phyloP scores from a whole-genome alignment of 169 alveolate species.

The Condylostoma magnum region DNA sequence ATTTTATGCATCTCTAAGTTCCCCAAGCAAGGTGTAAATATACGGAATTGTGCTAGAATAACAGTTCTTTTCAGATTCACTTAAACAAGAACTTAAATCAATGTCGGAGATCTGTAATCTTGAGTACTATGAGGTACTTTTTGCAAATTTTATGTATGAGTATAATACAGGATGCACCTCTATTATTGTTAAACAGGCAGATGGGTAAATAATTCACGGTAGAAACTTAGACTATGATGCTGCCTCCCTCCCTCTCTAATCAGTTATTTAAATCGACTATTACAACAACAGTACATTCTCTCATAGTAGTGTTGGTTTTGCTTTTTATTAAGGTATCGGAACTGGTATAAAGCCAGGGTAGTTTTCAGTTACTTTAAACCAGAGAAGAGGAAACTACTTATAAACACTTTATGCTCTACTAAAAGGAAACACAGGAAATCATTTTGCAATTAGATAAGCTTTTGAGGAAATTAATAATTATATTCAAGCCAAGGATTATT shows the following conservation, averaged over 20 bases:
- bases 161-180: slow-evolving; percentile 8
- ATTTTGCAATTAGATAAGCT: slow-evolving; percentile 5
- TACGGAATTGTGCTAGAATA: not conserved
- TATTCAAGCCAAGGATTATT: slow-evolving; percentile 1
- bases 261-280: not conserved
- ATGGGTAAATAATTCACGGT: not conserved
- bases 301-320: not conserved
- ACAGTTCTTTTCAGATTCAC: not conserved
- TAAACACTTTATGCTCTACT: not conserved
- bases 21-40: not conserved
- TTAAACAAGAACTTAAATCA: not conserved
- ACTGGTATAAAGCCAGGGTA: slow-evolving; percentile 11
- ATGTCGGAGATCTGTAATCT: not conserved
- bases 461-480: not conserved
- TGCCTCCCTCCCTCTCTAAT: not conserved
- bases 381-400: not conserved
- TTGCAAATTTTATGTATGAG: slow-evolving; percentile 16
- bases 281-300: not conserved
- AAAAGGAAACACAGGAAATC: not conserved
- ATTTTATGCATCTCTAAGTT: not conserved
- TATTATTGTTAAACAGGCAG: not conserved
- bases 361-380: slow-evolving; percentile 15
- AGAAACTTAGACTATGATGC: slow-evolving; percentile 22
- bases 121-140: not conserved
- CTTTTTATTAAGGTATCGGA: not conserved